Percentiles rank a stretch among this genome's conserved stretches.
These are phyloP conservation scores for Ogataea thermomethanolica DNA, from an alignment of 805 yeast species.

Conservation along the genomic window DNA sequence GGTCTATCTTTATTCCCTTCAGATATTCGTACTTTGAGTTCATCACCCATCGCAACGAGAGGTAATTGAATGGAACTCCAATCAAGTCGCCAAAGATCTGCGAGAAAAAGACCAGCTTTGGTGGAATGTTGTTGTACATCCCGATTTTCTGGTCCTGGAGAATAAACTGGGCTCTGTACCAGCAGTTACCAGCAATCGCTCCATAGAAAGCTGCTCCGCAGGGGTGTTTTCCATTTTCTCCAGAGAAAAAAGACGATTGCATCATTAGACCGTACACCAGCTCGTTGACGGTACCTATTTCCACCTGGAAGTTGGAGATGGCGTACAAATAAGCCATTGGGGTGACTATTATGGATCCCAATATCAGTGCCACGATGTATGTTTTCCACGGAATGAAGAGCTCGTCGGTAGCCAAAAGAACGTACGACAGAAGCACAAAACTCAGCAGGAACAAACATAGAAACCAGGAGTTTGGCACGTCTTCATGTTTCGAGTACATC, in stretches of 20 bases:
- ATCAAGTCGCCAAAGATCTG: conserved; percentile 50
- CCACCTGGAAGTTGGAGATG: conserved; percentile 48
- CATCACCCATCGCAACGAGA: conserved; percentile 47
- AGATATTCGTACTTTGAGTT: conserved; percentile 35
- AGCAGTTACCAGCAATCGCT: conserved; percentile 51
- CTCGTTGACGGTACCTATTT: conserved; percentile 51
- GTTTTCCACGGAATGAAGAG: conserved; percentile 37
- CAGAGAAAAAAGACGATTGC: conserved; percentile 28
- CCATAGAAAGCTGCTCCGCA: conserved; percentile 49
- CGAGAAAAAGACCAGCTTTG: conserved; percentile 45
- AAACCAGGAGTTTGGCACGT: conserved; percentile 47
- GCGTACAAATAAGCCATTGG: conserved; percentile 52
- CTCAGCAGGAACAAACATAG: conserved; percentile 34
- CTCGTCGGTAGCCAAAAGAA: conserved; percentile 31
- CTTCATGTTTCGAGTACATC: conserved; percentile 36
- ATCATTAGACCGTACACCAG: conserved; percentile 45
- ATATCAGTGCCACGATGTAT: conserved; percentile 39
- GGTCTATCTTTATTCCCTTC: conserved; percentile 33
- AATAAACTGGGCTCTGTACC: conserved; percentile 47
- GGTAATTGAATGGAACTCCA: conserved; percentile 51
- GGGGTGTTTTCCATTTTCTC: conserved; percentile 34
- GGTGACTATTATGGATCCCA: conserved; percentile 45
- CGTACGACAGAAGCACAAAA: conserved; percentile 33
- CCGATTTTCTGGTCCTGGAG: conserved; percentile 45
- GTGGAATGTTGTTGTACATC: conserved; percentile 52